These are phyloP conservation scores for Backusella psychrophila DNA, from an alignment of 192 early-diverging fungal species.

Conservation along the genomic window DNA sequence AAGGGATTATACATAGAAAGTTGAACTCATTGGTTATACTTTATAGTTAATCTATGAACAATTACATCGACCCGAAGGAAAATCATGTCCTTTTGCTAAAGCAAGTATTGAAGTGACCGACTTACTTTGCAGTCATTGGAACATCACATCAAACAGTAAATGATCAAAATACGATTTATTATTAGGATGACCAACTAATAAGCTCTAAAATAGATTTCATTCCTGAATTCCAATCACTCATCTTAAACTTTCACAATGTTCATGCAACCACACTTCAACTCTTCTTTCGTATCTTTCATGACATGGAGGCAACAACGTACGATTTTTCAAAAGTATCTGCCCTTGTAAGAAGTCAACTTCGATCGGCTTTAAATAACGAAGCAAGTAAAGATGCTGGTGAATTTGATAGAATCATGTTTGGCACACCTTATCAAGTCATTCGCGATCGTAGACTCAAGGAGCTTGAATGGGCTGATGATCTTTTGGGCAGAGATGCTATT, in stretches of 20 bases:
- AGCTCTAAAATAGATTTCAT: slow-evolving; percentile 19
- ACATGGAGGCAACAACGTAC: slow-evolving; percentile 55
- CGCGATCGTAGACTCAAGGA: slow-evolving; percentile 65
- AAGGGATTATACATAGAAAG: too few relatives aligned
- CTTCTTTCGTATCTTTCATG: slow-evolving; percentile 62
- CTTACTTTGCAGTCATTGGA: slow-evolving; percentile 67
- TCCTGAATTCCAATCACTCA: slow-evolving; percentile 60
- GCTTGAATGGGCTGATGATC: slow-evolving; percentile 64
- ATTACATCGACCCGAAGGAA: slow-evolving; percentile 39
- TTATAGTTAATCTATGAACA: slow-evolving; percentile 47
- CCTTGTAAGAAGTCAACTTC: slow-evolving; percentile 62
- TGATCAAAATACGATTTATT: too few relatives aligned
- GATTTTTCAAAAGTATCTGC: slow-evolving; percentile 56
- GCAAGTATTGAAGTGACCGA: slow-evolving; percentile 64
- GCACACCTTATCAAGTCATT: slow-evolving; percentile 57
- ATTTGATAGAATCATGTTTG: slow-evolving; percentile 62
- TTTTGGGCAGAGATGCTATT: slow-evolving; percentile 58
- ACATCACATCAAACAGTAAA: slow-evolving; percentile 63
- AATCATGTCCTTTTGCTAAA: slow-evolving; percentile 59
- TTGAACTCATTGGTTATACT: not conserved
- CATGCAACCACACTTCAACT: slow-evolving; percentile 50
- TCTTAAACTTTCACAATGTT: slow-evolving; percentile 58
- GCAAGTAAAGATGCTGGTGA: slow-evolving; percentile 34
- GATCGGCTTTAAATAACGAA: slow-evolving; percentile 37
- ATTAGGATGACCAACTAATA: not conserved